Evolutionary conservation across 2,329 filamentous ascomycete species (phyloP).

Genomic region (Sclerotinia trifoliorum): DNA sequence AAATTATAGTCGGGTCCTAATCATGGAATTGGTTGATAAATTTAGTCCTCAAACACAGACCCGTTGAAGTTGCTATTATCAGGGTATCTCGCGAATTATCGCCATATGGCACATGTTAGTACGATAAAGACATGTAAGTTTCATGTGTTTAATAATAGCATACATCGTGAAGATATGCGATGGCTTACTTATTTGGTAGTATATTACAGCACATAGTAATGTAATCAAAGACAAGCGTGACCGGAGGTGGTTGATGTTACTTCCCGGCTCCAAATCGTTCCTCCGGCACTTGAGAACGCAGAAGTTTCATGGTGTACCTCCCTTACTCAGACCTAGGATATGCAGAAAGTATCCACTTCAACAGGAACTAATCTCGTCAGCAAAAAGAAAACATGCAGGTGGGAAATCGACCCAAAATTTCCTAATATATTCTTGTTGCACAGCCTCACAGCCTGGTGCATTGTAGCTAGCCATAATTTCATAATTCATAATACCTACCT

Average conservation of each 20-base stretch:
- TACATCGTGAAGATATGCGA: not conserved
- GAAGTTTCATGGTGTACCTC: not conserved
- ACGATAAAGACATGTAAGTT: not conserved
- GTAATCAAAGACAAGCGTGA: not conserved
- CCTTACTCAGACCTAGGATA: slow-evolving; percentile 6
- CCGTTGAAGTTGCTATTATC: slow-evolving; percentile 15
- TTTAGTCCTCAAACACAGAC: slow-evolving; percentile 16
- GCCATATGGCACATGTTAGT: not conserved
- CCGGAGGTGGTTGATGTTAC: not conserved
- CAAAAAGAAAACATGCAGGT: slow-evolving; percentile 2
- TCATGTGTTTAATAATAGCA: not conserved
- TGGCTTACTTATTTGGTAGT: not conserved
- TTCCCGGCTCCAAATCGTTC: slow-evolving; percentile 9
- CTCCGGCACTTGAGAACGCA: slow-evolving; percentile 15
- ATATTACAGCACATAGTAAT: not conserved
- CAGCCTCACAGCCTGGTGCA: slow-evolving; percentile 15
- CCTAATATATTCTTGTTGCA: not conserved
- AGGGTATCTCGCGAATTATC: slow-evolving; percentile 9
- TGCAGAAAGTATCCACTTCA: not conserved
- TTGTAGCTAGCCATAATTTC: slow-evolving; percentile 16
- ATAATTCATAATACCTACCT: slow-evolving; percentile 4
- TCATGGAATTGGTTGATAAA: slow-evolving; percentile 10
- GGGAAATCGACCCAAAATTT: not conserved
- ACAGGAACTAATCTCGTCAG: not conserved
- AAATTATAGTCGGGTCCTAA: not conserved